A percentile compares a stretch with the other conserved stretches of the same genome.
Conservation (phyloP, 139 green algal species). For the Tetratostichococcus sp. region DNA sequence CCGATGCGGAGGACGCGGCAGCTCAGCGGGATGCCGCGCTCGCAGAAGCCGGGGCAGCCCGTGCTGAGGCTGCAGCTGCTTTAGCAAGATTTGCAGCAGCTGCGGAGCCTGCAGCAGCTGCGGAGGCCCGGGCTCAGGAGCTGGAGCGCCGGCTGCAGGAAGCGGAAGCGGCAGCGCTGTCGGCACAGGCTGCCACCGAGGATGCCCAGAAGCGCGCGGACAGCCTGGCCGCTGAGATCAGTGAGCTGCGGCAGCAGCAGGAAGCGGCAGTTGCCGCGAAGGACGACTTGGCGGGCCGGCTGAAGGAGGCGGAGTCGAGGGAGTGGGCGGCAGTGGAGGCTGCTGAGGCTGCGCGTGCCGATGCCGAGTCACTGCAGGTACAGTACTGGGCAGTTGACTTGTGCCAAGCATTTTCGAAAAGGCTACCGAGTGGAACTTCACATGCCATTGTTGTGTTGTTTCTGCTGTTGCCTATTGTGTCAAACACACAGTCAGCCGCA, state of each 20-base stretch:
- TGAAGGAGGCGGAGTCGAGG: neutral
- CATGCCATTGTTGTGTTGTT: too few species aligned
- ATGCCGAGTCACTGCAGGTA: neutral
- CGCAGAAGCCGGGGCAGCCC: too few species aligned
- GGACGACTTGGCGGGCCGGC: neutral
- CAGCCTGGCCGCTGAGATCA: neutral
- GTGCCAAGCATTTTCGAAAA: too few species aligned
- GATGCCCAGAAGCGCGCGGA: neutral
- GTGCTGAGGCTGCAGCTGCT: too few species aligned
- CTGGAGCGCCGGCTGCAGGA: neutral
- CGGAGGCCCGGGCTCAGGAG: too few species aligned
- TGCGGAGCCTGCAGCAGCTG: too few species aligned
- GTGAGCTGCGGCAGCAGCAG: neutral
- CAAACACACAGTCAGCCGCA: too few species aligned
- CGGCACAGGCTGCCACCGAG: neutral
- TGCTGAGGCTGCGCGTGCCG: neutral
- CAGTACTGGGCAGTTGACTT: too few species aligned
- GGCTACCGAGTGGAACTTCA: too few species aligned
- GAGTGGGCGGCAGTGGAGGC: neutral
- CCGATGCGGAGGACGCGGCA: neutral
- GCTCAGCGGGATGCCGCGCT: neutral
- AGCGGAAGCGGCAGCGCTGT: neutral
- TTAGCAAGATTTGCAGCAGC: neutral
- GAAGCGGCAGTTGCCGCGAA: too few species aligned
- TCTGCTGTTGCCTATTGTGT: too few species aligned